These are phyloP conservation scores for Saitoella complicata DNA, from an alignment of 805 yeast genomes.

Conservation along the genomic window DNA sequence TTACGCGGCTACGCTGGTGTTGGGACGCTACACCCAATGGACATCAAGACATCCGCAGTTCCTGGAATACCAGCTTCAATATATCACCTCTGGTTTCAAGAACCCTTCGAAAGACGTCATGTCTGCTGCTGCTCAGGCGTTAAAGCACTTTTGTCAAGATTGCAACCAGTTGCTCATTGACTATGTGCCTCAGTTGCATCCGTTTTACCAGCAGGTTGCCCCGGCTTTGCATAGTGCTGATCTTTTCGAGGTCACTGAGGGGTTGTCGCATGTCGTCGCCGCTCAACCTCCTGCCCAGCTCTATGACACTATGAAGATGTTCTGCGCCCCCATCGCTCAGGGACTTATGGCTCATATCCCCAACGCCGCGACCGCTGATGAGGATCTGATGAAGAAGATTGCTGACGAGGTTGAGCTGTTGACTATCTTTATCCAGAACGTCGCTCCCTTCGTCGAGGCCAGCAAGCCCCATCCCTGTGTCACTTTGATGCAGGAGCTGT, in stretches of 20 bases:
- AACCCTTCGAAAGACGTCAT: constrained; percentile 33
- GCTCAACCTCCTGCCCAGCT: constrained; percentile 37
- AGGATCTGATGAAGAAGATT: constrained; percentile 28
- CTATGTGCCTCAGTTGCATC: constrained; percentile 57
- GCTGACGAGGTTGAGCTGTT: constrained; percentile 65
- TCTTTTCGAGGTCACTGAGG: constrained; percentile 69
- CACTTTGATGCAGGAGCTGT: constrained; percentile 36
- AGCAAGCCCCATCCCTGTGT: constrained; percentile 30
- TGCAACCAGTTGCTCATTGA: constrained; percentile 44
- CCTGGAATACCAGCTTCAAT: constrained; percentile 67
- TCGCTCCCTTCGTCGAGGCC: constrained; percentile 22
- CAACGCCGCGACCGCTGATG: constrained; percentile 18
- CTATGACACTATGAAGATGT: constrained; percentile 39
- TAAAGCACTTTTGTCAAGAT: constrained; percentile 89
- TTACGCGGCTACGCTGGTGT: constrained; percentile 81
- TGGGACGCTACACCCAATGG: constrained; percentile 97
- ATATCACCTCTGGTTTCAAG: constrained; percentile 62
- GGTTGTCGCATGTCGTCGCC: constrained; percentile 66
- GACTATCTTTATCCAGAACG: constrained; percentile 40
- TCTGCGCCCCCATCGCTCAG: constrained; percentile 49
- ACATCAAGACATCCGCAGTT: constrained; percentile 71
- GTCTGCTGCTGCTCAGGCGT: constrained; percentile 80
- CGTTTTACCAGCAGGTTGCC: constrained; percentile 47
- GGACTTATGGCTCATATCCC: constrained; percentile 12
- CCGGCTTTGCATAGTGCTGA: constrained; percentile 48